Conservation (phyloP, 2,329 filamentous ascomycete species). For the Clarireedia hainanense region DNA sequence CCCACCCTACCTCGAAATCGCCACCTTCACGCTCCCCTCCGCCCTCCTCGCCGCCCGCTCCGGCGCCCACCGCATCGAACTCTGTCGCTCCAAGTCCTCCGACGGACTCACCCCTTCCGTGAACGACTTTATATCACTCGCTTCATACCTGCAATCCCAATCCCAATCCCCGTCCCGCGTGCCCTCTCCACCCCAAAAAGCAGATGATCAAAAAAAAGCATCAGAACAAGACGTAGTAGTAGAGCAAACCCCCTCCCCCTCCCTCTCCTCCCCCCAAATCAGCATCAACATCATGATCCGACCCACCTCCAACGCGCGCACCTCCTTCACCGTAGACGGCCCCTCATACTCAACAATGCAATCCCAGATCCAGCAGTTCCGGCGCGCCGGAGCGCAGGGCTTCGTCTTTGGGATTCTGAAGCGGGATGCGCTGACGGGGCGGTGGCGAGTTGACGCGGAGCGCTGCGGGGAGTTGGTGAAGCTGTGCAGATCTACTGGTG, state of each 20-base stretch:
- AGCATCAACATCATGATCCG: too few species aligned
- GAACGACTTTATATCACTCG: slow-evolving; percentile 17
- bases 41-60: slow-evolving; percentile 34
- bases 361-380: slow-evolving; percentile 31
- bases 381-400: slow-evolving; percentile 31
- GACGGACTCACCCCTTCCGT: slow-evolving; percentile 35
- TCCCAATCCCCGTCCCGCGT: too few species aligned
- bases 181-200: too few species aligned
- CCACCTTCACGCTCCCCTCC: slow-evolving; percentile 38
- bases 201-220: too few species aligned
- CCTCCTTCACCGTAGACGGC: slow-evolving; percentile 24
- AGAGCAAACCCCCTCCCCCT: too few species aligned
- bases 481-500: slow-evolving; percentile 8
- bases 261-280: too few species aligned
- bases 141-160: too few species aligned
- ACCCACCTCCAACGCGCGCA: slow-evolving; percentile 20
- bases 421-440: background rate
- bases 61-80: slow-evolving; percentile 44
- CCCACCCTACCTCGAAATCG: slow-evolving; percentile 36
- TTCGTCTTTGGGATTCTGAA: slow-evolving; percentile 46
- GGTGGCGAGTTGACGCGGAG: slow-evolving; percentile 32
- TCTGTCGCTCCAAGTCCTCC: slow-evolving; percentile 34
- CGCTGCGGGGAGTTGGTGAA: slow-evolving; percentile 35
- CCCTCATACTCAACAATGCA: slow-evolving; percentile 32
- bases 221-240: too few species aligned